A percentile compares a stretch with the other conserved stretches of the same genome.
phyloP scores from a whole-genome alignment of 805 yeast species.

The Candida tammaniensis region DNA sequence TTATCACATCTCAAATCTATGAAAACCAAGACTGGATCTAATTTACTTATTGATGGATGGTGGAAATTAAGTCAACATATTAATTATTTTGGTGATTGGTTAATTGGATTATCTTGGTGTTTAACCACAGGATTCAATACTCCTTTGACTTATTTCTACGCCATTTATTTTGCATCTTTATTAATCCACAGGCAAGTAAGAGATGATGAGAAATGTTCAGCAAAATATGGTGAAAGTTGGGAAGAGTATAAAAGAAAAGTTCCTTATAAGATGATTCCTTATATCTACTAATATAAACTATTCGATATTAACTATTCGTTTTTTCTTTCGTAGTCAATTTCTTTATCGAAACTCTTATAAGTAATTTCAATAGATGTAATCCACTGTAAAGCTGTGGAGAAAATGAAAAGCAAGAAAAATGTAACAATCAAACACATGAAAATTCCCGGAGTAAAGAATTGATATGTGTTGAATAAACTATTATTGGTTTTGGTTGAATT shows the following conservation, averaged over 20 bases:
- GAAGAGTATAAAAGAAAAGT: slow-evolving; percentile 73
- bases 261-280: slow-evolving; percentile 90
- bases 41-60: slow-evolving; percentile 88
- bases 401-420: slow-evolving; percentile 52
- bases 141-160: slow-evolving; percentile 84
- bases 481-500: slow-evolving; percentile 16
- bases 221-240: slow-evolving; percentile 87
- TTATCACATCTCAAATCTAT: slow-evolving; percentile 60
- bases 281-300: slow-evolving; percentile 52
- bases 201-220: slow-evolving; percentile 88
- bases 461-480: slow-evolving; percentile 60
- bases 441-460: slow-evolving; percentile 77
- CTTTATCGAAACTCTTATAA: slow-evolving; percentile 79
- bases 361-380: slow-evolving; percentile 67
- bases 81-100: slow-evolving; percentile 94
- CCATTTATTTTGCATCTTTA: slow-evolving; percentile 75
- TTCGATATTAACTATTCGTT: slow-evolving; percentile 22
- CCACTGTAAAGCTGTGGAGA: slow-evolving; percentile 69
- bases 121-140: slow-evolving; percentile 81
- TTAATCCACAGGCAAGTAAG: slow-evolving; percentile 85
- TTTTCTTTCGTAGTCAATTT: slow-evolving; percentile 51
- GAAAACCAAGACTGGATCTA: slow-evolving; percentile 72
- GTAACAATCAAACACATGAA: slow-evolving; percentile 73
- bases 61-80: slow-evolving; percentile 93
- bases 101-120: slow-evolving; percentile 90